A percentile compares a stretch with the other conserved stretches of the same genome.
These are phyloP conservation scores for Articulospora tetracladia DNA, from an alignment of 495 filamentous ascomycete species.

Conservation along the genomic window DNA sequence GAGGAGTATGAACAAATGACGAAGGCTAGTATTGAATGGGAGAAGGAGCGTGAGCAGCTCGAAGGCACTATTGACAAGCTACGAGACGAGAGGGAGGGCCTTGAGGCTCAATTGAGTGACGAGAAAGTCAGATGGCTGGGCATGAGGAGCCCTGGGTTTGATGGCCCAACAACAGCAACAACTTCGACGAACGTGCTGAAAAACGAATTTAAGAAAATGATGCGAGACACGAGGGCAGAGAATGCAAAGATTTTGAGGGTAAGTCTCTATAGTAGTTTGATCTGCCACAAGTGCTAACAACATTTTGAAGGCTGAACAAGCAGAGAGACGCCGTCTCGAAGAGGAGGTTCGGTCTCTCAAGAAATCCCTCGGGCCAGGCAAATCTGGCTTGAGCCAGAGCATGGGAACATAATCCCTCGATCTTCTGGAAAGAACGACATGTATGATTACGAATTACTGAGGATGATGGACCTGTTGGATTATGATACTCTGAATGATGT, in stretches of 20 bases:
- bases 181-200: constrained; percentile 72
- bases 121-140: constrained; percentile 71
- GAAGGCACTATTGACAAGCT: constrained; percentile 69
- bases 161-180: constrained; percentile 37
- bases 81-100: constrained; percentile 61
- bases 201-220: constrained; percentile 89
- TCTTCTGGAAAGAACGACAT: neutral
- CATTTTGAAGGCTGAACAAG: constrained; percentile 60
- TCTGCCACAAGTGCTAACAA: neutral
- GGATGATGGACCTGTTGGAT: neutral
- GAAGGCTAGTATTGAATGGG: constrained; percentile 77
- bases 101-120: constrained; percentile 67
- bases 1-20: constrained; percentile 86
- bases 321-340: constrained; percentile 65
- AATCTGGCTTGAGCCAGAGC: constrained; percentile 46
- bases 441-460: constrained; percentile 7
- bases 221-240: constrained; percentile 74
- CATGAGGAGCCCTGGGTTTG: constrained; percentile 40
- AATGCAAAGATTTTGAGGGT: constrained; percentile 67
- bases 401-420: constrained; percentile 22
- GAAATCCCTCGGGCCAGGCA: constrained; percentile 35
- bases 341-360: constrained; percentile 29
- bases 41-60: constrained; percentile 76
- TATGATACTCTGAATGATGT: neutral
- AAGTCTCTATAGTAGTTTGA: constrained; percentile 26